Base-by-base conservation (phyloP, 2,329 filamentous ascomycete genomes). In the Trichoderma sp. region DNA sequence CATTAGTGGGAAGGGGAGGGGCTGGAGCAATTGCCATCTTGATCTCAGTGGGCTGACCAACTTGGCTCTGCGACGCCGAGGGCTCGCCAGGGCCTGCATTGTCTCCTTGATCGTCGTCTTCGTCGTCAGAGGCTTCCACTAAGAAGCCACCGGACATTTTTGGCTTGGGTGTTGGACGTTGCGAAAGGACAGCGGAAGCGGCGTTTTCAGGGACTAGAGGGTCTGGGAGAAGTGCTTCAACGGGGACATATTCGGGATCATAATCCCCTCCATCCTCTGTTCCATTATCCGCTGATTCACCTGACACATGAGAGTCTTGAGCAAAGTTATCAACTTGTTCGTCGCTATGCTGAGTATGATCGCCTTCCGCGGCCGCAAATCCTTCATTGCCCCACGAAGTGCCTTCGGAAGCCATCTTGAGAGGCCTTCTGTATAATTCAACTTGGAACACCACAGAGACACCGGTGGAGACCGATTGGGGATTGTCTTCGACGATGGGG, bases 81-180 rank as follows among this genome's bases (percentile, higher is more conserved):
- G 32, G 32, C 25, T 58, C 54, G 19, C 15, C 39, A 32, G 60
- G 58, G n/a, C 27, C 50, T 56, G 59, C 37, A 56, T 35, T 59
- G 17, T 45, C 63, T 37, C 29, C 56, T 13, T 58, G 59, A 39
- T 71, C 70, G 15, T 70, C 86, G 25, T 70, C 86, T 72, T 87
- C 86, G 37, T 86, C 85, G 71, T 88, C 86, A 34, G 86, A 88
- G 64, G 84, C 86, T 75, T 84, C 85, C 73, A 88, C 82, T 74
- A 88, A 78, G 78, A 89, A 89, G 53, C 86, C 86, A 50, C 85
- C 86, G 27, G 84, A 83, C 69, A 83, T 86, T 77, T 87, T 87
- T 37, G 84, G 87, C 77, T 90, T 90, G 68, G 78, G 72, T 5
- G 75, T 39, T 68, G 73, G 72, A 64, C 72, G 74, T 69, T 77